phyloP scores from a whole-genome alignment of 2,329 filamentous ascomycete species.

The Myriosclerotinia duriaeana region DNA sequence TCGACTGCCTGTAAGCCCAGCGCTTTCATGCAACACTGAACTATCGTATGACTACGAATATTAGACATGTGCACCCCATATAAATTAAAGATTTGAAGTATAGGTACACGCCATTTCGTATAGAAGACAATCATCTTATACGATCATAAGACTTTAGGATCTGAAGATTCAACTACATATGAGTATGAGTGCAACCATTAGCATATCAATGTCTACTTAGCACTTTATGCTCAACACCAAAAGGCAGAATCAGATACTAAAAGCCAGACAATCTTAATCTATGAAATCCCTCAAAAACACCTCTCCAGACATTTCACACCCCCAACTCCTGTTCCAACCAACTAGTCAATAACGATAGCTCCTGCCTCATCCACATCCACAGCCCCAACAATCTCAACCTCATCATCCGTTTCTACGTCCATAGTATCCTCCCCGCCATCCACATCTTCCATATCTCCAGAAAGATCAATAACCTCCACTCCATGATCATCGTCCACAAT shows the following conservation, averaged over 20 bases:
- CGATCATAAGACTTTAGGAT: too few relatives aligned
- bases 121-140: too few relatives aligned
- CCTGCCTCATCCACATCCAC: not conserved
- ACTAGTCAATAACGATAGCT: conserved; percentile 10
- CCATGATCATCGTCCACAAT: not conserved
- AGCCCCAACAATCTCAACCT: not conserved
- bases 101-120: too few relatives aligned
- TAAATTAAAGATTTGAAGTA: too few relatives aligned
- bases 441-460: not conserved
- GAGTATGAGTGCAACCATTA: too few relatives aligned
- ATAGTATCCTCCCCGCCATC: not conserved
- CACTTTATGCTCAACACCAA: too few relatives aligned
- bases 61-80: too few relatives aligned
- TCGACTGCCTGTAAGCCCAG: too few relatives aligned
- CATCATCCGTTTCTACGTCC: not conserved
- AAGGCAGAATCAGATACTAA: conserved; percentile 39
- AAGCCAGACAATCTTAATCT: conserved; percentile 41
- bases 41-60: too few relatives aligned
- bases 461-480: not conserved
- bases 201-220: too few relatives aligned
- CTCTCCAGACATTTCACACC: not conserved
- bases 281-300: not conserved
- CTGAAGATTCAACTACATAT: too few relatives aligned
- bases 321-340: not conserved
- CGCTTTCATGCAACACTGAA: too few relatives aligned